phyloP scores from a whole-genome alignment of 495 filamentous ascomycete species.

The Aspergillus olivimuriae region DNA sequence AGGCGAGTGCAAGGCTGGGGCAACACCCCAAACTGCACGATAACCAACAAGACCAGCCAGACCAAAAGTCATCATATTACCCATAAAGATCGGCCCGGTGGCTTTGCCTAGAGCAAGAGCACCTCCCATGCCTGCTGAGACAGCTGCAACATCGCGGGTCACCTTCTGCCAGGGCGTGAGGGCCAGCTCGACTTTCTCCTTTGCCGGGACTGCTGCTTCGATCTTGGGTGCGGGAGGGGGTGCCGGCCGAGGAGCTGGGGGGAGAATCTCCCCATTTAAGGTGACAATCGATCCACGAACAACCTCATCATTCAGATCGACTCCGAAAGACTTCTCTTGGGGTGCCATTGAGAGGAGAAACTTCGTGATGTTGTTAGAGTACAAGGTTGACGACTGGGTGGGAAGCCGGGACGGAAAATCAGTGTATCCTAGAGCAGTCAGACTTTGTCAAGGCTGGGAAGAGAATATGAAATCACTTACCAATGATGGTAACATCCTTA shows the following conservation, averaged over 20 bases:
- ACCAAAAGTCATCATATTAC: constrained; percentile 72
- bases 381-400: constrained; percentile 74
- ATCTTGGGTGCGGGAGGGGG: constrained; percentile 58
- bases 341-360: constrained; percentile 72
- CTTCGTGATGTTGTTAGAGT: constrained; percentile 84
- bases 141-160: constrained; percentile 58
- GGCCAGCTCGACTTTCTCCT: constrained; percentile 50
- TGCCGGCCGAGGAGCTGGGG: constrained; percentile 61
- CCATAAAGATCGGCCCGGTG: constrained; percentile 74
- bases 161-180: constrained; percentile 73
- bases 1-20: constrained; percentile 70
- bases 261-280: constrained; percentile 63
- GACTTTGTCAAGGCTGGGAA: neutral
- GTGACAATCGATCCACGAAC: constrained; percentile 75
- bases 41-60: constrained; percentile 76
- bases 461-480: constrained; percentile 31
- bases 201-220: constrained; percentile 34
- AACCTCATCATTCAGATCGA: constrained; percentile 73
- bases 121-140: constrained; percentile 68
- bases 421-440: constrained; percentile 55
- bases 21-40: constrained; percentile 73
- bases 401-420: constrained; percentile 74
- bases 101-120: constrained; percentile 67
- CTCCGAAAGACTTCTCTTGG: constrained; percentile 62
- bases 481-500: constrained; percentile 74